Base-by-base conservation (phyloP, 2,329 filamentous ascomycete genomes). In the Neocatenulostroma microsporum region DNA sequence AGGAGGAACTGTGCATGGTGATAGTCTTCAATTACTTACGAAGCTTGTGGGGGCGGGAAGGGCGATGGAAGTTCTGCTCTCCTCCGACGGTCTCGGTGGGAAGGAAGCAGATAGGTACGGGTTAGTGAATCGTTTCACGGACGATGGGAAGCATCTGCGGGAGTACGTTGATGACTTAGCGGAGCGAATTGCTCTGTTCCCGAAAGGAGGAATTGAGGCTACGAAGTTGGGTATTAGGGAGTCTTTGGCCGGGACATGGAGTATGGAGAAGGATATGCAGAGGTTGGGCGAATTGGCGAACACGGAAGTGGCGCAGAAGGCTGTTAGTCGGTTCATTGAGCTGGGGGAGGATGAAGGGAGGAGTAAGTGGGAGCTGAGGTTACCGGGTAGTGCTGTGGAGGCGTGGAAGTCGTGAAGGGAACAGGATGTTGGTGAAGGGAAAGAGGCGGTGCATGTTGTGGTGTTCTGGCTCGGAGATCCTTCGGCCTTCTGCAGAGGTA, bases 1-100 rank as follows among this genome's bases (percentile, higher is more conserved):
- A 2, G 34, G 39, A 12, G 41, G 44, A 8, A 34, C 41, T 24
- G 29, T 47, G 3, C 39, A 40, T 3, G 44, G 39, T 15, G 41
- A 26, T 8, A 17, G 29, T 9, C 13, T 31, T 8, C 29, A 31
- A 15, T 8, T 9, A 8, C 10, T 31, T 6, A 20, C 18, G 9
- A 31, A 31, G 29, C 9, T 31, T 15, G 8, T 31, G 17, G 29
- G 17, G 13, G 13, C 29, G 6, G 29, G 29, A 20, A 9, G 29
- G 13, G 29, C 29, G 5, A 31, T 31, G 29, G 14, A 31, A 17
- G 9, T 31, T 9, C 6, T 31, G 29, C 13, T 31, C 6, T 31
- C 29, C 9, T 9, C 29, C 9, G 13, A 15, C 9, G 29, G 9
- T 19, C 13, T 31, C 7, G 13, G 5, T 5, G 9, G 15, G 13